phyloP scores from a whole-genome alignment of 257 asterid genomes.

The Gardenia jasminoides region DNA sequence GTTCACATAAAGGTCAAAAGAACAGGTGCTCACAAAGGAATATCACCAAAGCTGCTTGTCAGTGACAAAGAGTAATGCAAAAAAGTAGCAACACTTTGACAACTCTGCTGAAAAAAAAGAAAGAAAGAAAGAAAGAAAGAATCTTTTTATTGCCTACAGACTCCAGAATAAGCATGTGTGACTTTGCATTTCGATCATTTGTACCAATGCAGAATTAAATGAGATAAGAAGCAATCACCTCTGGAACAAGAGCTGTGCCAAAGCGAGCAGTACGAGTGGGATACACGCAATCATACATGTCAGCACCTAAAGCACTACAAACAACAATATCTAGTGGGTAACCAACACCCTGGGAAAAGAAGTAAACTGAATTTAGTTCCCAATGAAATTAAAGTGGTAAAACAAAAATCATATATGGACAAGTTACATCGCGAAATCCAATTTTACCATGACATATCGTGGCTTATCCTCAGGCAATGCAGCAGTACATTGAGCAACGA shows the following conservation, averaged over 20 bases:
- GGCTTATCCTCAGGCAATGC: slow-evolving; percentile 95
- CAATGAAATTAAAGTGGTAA: slow-evolving; percentile 1
- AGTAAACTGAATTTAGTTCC: slow-evolving; percentile 17
- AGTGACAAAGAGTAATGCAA: background rate
- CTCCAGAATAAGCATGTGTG: background rate
- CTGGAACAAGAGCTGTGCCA: slow-evolving; percentile 96
- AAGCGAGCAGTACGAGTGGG: slow-evolving; percentile 99
- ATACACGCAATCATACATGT: slow-evolving; percentile 97
- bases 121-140: too few relatives aligned
- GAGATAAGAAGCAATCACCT: slow-evolving; percentile 46
- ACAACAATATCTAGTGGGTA: slow-evolving; percentile 96
- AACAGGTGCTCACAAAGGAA: background rate
- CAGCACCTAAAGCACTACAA: slow-evolving; percentile 99
- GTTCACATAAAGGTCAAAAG: background rate
- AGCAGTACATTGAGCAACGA: slow-evolving; percentile 99
- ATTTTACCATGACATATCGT: slow-evolving; percentile 84
- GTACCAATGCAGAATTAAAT: slow-evolving; percentile 3
- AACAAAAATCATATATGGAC: background rate
- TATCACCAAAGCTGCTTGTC: background rate
- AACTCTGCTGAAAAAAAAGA: background rate
- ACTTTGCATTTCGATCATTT: slow-evolving; percentile 4
- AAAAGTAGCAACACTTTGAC: too few relatives aligned
- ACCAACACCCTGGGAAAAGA: slow-evolving; percentile 78
- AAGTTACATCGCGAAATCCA: slow-evolving; percentile 7
- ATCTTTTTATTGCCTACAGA: background rate